Conservation (phyloP, 352 stramenopile species). For the Phytophthora sp. region DNA sequence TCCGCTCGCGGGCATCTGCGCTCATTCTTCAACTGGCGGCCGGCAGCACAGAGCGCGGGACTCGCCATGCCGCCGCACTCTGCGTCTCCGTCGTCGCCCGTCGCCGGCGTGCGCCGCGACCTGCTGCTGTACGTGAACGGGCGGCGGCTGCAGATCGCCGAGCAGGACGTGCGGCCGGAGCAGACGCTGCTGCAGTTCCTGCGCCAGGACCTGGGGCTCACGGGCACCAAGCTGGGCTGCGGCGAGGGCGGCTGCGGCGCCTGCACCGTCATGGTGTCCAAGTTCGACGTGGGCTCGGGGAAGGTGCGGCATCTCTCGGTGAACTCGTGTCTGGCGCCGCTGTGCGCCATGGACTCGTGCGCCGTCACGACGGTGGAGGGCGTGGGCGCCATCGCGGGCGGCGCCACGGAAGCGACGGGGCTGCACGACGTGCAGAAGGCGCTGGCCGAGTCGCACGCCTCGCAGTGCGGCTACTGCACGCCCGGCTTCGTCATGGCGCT, state of each 20-base stretch:
- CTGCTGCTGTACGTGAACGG: slow-evolving; percentile 84
- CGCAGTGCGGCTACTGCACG: slow-evolving; percentile 95
- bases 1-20: too few species aligned
- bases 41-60: too few species aligned
- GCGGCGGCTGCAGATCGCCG: slow-evolving; percentile 51
- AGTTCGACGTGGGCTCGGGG: slow-evolving; percentile 50
- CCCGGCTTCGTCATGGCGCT: slow-evolving; percentile 90
- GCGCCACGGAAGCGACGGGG: slow-evolving; percentile 34
- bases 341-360: slow-evolving; percentile 84
- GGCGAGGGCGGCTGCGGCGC: slow-evolving; percentile 96
- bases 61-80: slow-evolving; percentile 12
- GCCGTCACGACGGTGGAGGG: slow-evolving; percentile 91
- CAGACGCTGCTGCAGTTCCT: slow-evolving; percentile 88
- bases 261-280: slow-evolving; percentile 95
- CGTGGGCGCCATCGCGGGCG: slow-evolving; percentile 46
- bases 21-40: slow-evolving; percentile 12
- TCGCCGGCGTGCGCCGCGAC: slow-evolving; percentile 41
- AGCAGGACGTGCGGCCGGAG: slow-evolving; percentile 66
- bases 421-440: slow-evolving; percentile 88
- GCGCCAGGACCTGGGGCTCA: slow-evolving; percentile 70
- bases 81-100: neutral
- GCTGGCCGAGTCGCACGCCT: slow-evolving; percentile 93
- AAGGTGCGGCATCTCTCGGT: slow-evolving; percentile 75
- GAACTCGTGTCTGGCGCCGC: slow-evolving; percentile 87
- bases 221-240: slow-evolving; percentile 91